Evolutionary conservation across 345 rosid species (phyloP), one percentile per base, ranked within the genome.

Genomic region (Gossypium raimondii): DNA sequence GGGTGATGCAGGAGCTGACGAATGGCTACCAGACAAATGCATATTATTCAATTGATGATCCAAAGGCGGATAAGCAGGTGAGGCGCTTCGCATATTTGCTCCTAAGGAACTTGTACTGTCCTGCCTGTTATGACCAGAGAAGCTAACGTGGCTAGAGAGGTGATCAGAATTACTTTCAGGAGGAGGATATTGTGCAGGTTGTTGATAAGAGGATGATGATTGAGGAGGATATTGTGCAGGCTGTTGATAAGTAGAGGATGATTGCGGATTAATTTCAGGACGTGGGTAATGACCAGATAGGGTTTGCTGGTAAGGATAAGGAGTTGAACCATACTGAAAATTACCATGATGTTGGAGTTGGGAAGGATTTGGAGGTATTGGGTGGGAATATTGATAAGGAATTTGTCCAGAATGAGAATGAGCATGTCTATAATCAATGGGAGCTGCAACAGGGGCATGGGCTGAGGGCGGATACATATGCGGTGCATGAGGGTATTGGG

Each of bases 61-160:
- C 79, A 92, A 73, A 66, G 94, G 87, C 3, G 98, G 98, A 76
- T 94, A 94, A 9, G 81, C 50, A 51, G 95, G 64, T 12, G 84
- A 80, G 51, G 74, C 72, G 66, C 57, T 78, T 41, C 76, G 87
- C 48, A 52, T 67, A 58, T 44, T 56, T 0, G 75, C 56, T 55
- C 84, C 85, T 11, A 59, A 56, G 74, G 87, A 58, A 76, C 80
- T 57, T 12, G 73, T 55, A 78, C 81, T 83, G 41, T 92, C 97
- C 71, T 85, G 92, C 69, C 89, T 80, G 43, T 75, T 85, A 77
- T 83, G 83, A 78, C 74, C 70, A 13, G 85, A 70, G 53, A 80
- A 82, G 56, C 86, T 84, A 80, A 76, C 67, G 71, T 80, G 74
- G 53, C 80, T 76, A 0, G 86, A 80, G 48, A 83, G 77, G 9